Conservation (phyloP, 2,329 filamentous ascomycete species). For the Xylariaceae sp. region DNA sequence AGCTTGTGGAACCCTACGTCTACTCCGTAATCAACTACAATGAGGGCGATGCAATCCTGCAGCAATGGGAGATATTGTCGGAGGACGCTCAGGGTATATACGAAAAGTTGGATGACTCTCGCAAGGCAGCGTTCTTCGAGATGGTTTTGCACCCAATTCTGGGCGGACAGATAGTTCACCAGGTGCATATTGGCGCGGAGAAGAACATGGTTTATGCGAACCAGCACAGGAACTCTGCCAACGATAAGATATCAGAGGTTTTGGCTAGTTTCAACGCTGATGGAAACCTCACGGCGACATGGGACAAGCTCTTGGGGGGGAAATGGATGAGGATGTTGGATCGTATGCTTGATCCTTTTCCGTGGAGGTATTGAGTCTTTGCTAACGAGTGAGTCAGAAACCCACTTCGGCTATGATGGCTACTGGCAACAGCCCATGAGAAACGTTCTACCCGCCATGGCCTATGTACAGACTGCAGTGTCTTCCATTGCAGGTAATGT, state of each 20-base stretch:
- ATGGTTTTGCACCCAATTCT: constrained; percentile 56
- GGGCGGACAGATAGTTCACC: constrained; percentile 50
- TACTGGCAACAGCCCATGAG: constrained; percentile 71
- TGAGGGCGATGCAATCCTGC: constrained; percentile 52
- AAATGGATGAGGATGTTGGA: constrained; percentile 63
- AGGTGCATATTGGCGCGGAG: constrained; percentile 44
- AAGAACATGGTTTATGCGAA: constrained; percentile 47
- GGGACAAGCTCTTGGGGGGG: constrained; percentile 54
- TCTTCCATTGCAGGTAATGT: constrained; percentile 58
- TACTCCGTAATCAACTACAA: constrained; percentile 59
- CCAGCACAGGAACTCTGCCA: constrained; percentile 48
- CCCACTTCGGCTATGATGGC: constrained; percentile 49
- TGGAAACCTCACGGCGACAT: constrained; percentile 49
- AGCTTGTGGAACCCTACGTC: constrained; percentile 51
- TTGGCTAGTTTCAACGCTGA: constrained; percentile 53
- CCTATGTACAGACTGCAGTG: constrained; percentile 55
- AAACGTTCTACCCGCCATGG: constrained; percentile 58
- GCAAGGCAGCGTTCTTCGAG: constrained; percentile 58
- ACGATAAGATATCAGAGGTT: constrained; percentile 47
- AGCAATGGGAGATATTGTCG: constrained; percentile 49
- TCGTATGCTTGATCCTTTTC: constrained; percentile 32
- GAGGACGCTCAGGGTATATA: constrained; percentile 53
- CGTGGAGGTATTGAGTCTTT: not conserved
- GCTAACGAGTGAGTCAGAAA: constrained; percentile 31
- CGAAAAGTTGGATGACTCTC: constrained; percentile 43